Conservation (phyloP, 2,329 filamentous ascomycete species). For the Eurotiales sp. region DNA sequence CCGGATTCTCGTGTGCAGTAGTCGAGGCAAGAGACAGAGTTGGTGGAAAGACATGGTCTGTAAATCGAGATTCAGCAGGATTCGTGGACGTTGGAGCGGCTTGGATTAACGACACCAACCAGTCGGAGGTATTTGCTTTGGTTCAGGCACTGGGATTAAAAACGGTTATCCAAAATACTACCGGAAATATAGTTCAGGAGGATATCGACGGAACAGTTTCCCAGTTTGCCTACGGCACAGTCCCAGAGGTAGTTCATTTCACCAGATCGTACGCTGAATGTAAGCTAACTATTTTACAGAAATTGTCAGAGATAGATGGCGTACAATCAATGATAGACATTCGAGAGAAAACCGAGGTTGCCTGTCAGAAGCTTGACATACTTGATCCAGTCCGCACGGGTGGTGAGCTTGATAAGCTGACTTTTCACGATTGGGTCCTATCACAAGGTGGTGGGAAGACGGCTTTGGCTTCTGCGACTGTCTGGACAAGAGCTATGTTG, state of each 20-base stretch:
- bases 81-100: slow-evolving; percentile 33
- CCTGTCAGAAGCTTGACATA: too few species aligned
- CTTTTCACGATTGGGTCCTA: too few species aligned
- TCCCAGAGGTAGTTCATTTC: background rate
- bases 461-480: slow-evolving; percentile 9
- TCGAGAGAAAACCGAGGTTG: too few species aligned
- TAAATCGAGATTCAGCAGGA: slow-evolving; percentile 21
- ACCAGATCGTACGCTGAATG: too few species aligned
- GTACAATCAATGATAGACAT: too few species aligned
- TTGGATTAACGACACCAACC: slow-evolving; percentile 36
- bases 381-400: too few species aligned
- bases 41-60: slow-evolving; percentile 39
- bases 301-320: too few species aligned
- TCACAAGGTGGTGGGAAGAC: too few species aligned
- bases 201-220: background rate
- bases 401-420: too few species aligned
- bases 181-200: slow-evolving; percentile 29
- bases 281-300: too few species aligned
- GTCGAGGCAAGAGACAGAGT: slow-evolving; percentile 44
- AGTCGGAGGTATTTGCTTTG: slow-evolving; percentile 26
- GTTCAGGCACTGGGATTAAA: slow-evolving; percentile 26
- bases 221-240: background rate
- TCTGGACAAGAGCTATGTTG: slow-evolving; percentile 51
- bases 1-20: slow-evolving; percentile 32
- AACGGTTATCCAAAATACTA: slow-evolving; percentile 29